A percentile compares a stretch with the other conserved stretches of the same genome.
These are phyloP conservation scores for Citrus cavaleriei DNA, from an alignment of 345 rosid species.

Conservation along the genomic window DNA sequence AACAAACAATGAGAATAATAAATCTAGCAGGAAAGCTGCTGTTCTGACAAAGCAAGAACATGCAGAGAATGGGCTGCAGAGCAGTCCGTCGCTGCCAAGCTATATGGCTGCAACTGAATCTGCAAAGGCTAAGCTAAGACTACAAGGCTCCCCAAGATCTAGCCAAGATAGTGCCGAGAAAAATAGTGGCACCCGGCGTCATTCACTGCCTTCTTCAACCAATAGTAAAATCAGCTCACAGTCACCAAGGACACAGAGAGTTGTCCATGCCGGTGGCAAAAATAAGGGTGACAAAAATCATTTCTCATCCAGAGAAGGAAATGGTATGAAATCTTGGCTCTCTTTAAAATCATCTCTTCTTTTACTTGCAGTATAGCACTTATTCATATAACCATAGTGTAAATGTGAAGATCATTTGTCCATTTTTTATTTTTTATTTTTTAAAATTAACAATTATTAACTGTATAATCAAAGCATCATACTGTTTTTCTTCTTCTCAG, in stretches of 20 bases:
- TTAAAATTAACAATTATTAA: neutral
- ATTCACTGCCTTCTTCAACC: conserved; percentile 51
- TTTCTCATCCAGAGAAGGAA: conserved; percentile 51
- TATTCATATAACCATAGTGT: neutral
- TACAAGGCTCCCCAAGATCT: too few species aligned
- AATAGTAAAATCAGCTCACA: conserved; percentile 63
- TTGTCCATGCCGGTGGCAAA: conserved; percentile 48
- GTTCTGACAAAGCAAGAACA: too few species aligned
- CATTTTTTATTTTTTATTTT: neutral
- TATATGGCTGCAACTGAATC: too few species aligned
- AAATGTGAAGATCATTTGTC: neutral
- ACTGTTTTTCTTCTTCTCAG: neutral
- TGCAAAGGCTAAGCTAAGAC: too few species aligned
- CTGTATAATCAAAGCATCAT: neutral
- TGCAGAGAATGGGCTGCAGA: too few species aligned
- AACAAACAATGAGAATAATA: too few species aligned
- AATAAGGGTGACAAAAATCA: conserved; percentile 56
- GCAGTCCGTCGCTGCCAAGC: too few species aligned
- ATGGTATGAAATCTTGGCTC: conserved; percentile 37
- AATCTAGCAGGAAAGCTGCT: too few species aligned
- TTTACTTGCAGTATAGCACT: neutral
- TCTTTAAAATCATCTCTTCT: neutral
- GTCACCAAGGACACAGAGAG: conserved; percentile 74
- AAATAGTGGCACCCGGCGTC: too few species aligned
- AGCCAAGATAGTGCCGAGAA: too few species aligned